Base-by-base conservation (phyloP, 1,284 basidiomycete species). In the Trichosporon faecale region DNA sequence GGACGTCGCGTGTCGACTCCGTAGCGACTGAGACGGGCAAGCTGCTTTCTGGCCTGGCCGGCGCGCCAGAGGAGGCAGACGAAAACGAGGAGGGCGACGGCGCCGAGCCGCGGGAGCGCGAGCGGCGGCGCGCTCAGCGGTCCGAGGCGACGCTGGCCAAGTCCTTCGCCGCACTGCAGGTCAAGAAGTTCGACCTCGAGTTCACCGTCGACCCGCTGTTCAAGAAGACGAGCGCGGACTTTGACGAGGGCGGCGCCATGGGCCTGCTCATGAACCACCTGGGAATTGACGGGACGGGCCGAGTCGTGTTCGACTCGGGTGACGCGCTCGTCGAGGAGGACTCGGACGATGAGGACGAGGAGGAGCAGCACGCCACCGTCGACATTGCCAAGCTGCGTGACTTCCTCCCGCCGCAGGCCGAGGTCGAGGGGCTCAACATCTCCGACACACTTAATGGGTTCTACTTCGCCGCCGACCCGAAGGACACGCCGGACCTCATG, bases 1-100 rank as follows among this genome's bases (percentile, higher is more conserved):
- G 95, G 95, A 99, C 96, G 0, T 95, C 92, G 75, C 91, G 96
- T 69, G 97, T 99, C 46, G 96, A 99, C 82, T 94, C 91, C 74
- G 95, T 98, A 55, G 94, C 94, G 12, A 96, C 93, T 0, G 97
- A 99, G 83, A 98, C 96, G 0, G 95, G 95, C 37, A 98, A 98
- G 80, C 88, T 99, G 12, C 87, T 98, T 65, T 94, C 90, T 76
- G 98, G 98, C 78, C 88, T 99, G 33, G 92, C 94, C 4, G 86
- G 86, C 35, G 85, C 86, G 12, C 81, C 78, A 67, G 69, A 71
- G 60, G 76, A 67, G 6, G 76, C 69, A 4, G 76, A 77, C 49
- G 78, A 76, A 27, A 78, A 76, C 2, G 78, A 76, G n/a, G 84
- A 44, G 1, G 64, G 35, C 23, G 63, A 71, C 27, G 57, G 57